A percentile compares a stretch with the other conserved stretches of the same genome.
Conservation (phyloP, 768 basidiomycete genomes). For the Trametes cubensis region DNA sequence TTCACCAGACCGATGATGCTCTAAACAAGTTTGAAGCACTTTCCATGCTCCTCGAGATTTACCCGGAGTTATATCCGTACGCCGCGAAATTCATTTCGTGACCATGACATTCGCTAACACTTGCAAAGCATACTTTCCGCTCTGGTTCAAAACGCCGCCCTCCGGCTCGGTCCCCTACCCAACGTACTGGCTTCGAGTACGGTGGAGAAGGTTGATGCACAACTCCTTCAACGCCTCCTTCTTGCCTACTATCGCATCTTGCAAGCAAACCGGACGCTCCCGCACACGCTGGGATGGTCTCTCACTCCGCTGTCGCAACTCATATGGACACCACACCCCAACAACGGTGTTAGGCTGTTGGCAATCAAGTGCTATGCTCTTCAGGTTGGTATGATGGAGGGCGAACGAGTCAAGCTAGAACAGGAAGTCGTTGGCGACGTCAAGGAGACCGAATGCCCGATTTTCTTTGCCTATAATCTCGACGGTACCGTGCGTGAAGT, state of each 20-base stretch:
- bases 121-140: constrained; percentile 55
- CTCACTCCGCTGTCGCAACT: constrained; percentile 45
- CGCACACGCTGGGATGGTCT: constrained; percentile 64
- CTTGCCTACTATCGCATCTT: constrained; percentile 84
- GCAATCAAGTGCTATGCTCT: constrained; percentile 79
- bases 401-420: constrained; percentile 69
- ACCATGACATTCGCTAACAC: constrained; percentile 14
- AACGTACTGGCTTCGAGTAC: constrained; percentile 39
- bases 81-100: constrained; percentile 31
- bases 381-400: constrained; percentile 79
- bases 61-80: constrained; percentile 74
- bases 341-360: constrained; percentile 65
- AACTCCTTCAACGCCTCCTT: constrained; percentile 67
- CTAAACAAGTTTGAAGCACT: constrained; percentile 61
- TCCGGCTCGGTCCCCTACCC: constrained; percentile 57
- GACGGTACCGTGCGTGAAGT: constrained; percentile 49
- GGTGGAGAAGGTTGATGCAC: constrained; percentile 39
- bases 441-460: constrained; percentile 59
- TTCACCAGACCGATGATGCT: constrained; percentile 52
- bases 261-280: constrained; percentile 70
- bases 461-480: constrained; percentile 56
- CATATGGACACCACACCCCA: constrained; percentile 55
- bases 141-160: constrained; percentile 47
- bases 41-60: constrained; percentile 64
- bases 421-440: constrained; percentile 59